These are phyloP conservation scores for Trichoderma atrobrunneum DNA, from an alignment of 2,329 filamentous ascomycete genomes.

Conservation along the genomic window DNA sequence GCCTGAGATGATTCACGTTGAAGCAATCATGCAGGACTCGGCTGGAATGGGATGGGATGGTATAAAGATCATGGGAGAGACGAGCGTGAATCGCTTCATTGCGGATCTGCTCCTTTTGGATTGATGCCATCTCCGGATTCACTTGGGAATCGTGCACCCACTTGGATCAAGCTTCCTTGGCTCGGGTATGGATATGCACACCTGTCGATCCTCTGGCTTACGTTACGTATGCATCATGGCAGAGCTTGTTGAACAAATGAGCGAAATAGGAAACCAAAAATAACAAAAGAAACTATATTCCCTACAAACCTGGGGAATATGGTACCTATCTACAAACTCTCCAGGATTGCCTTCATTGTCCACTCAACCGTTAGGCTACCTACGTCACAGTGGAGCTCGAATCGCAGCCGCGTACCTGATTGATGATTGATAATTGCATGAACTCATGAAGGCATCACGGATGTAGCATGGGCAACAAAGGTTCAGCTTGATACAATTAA, in stretches of 20 bases:
- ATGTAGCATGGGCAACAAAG: not conserved
- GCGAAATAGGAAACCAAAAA: not conserved
- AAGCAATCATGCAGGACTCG: not conserved
- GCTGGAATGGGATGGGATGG: not conserved
- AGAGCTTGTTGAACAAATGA: not conserved
- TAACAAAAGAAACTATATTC: not conserved
- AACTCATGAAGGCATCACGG: not conserved
- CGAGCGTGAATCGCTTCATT: not conserved
- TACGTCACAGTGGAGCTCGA: constrained; percentile 4
- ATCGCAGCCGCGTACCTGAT: not conserved
- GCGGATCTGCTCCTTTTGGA: not conserved
- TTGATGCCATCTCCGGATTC: not conserved
- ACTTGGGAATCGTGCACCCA: not conserved
- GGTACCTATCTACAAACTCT: not conserved
- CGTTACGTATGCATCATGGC: not conserved
- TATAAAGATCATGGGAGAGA: not conserved
- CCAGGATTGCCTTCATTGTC: not conserved
- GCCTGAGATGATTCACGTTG: not conserved
- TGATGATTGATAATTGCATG: not conserved
- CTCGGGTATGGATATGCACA: not conserved
- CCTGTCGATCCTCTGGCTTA: constrained; percentile 9
- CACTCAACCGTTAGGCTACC: not conserved
- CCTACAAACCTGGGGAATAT: not conserved
- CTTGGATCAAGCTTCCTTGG: constrained; percentile 3
- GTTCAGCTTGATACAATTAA: not conserved